Conservation (phyloP, 305 asterid genomes). For the Petunia hybrid region DNA sequence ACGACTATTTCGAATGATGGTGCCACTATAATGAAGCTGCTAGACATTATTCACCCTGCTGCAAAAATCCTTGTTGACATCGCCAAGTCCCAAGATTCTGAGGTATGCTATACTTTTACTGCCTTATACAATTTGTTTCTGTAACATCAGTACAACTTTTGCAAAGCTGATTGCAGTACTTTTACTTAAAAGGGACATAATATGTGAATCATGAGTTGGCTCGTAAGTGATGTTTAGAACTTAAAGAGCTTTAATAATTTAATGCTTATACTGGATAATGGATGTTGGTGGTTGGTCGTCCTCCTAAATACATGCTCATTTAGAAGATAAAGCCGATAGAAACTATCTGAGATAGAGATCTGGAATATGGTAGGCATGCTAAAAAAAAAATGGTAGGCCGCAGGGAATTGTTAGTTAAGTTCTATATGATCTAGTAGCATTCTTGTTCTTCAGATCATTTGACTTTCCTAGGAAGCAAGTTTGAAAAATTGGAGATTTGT, state of each 20-base stretch:
- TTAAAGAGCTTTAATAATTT: neutral
- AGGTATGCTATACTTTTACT: constrained; percentile 54
- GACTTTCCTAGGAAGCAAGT: neutral
- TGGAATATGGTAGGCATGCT: neutral
- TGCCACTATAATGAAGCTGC: constrained; percentile 99
- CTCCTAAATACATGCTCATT: neutral
- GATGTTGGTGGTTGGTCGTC: neutral
- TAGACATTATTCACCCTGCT: constrained; percentile 96
- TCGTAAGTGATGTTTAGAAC: neutral
- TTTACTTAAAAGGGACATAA: neutral
- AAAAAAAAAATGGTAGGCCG: too few species aligned
- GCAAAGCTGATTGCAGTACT: constrained; percentile 2
- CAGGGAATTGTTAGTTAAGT: neutral
- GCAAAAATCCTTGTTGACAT: constrained; percentile 98
- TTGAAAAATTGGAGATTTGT: neutral
- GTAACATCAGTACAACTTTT: neutral
- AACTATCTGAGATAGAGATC: neutral
- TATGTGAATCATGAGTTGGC: neutral
- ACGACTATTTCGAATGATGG: constrained; percentile 98
- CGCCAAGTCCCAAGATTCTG: constrained; percentile 98
- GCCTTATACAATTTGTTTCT: neutral
- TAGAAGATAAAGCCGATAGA: neutral
- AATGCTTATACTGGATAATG: neutral
- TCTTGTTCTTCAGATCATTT: neutral
- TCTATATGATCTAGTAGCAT: neutral